Base-by-base conservation (phyloP, 148 eudicot species). In the Chenopodium album region DNA sequence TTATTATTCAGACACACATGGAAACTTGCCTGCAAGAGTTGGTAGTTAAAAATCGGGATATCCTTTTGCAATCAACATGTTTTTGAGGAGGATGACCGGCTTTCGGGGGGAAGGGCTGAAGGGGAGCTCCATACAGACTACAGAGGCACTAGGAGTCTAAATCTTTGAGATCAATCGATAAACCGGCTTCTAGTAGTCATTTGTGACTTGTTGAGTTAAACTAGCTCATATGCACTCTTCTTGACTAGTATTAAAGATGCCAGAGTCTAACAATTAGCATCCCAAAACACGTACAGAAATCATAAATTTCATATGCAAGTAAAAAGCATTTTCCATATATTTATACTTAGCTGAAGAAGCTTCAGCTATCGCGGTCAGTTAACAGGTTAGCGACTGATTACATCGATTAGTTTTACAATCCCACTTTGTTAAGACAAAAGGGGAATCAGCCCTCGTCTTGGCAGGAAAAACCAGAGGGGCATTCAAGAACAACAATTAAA, bases 401-500 rank as follows among this genome's bases (percentile, higher is more conserved):
- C 75, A 69, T 50, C 2, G 50, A 69, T 37, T 26, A 32, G 17
- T 7, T 12, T 10, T 41, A 60, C 12, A 82, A 23, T 59, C 34
- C 52, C 68, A 32, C 59, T 80, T 72, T 6, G 17, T 62, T 2
- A 41, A 56, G 22, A 41, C 3, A 72, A 44, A 17, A 50, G 16
- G 23, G 47, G 62, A 62, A 73, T 23, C 2, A 78, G 78, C 82
- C 81, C 78, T 83, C 82, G 47, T 79, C 75, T 48, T 83, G 82
- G 82, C 75, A 78, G 66, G 37, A 44, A 8, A 0, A 74, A 28
- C 79, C 85, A 83, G 46, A 75, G 81, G 79, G 82, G 85, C 78
- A 73, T 70, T 46, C 22, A 48, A 54, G 19, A 73, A 65, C 77
- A 74, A 62, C 2, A 63, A 50, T 28, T 2, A 29, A 4, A 2